Conservation (phyloP, 2,329 filamentous ascomycete genomes). For the Monosporascus sp. region DNA sequence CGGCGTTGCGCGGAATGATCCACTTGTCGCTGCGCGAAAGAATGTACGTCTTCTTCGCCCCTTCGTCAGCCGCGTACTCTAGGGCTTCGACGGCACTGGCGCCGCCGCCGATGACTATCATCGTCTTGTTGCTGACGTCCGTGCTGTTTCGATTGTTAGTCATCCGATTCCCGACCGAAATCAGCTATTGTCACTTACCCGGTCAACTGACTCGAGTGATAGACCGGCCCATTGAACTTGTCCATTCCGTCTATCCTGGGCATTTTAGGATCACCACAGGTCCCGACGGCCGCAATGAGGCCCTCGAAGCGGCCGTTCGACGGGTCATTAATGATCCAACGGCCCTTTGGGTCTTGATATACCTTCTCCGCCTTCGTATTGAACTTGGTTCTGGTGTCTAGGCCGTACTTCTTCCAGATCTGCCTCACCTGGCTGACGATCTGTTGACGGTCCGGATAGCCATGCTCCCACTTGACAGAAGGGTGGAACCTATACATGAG, state of each 20-base stretch:
- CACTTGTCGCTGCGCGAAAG: conserved; percentile 77
- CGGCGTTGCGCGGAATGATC: conserved; percentile 76
- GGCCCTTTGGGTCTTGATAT: conserved; percentile 60
- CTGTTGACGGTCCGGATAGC: conserved; percentile 73
- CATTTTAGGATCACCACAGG: conserved; percentile 73
- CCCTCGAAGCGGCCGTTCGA: conserved; percentile 72
- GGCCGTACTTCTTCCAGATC: conserved; percentile 70
- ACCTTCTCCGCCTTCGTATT: conserved; percentile 63
- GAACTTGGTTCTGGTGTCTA: conserved; percentile 68
- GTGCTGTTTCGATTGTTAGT: conserved; percentile 41
- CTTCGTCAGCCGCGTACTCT: conserved; percentile 66
- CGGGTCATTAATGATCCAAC: conserved; percentile 73
- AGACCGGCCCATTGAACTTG: conserved; percentile 65
- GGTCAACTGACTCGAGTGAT: conserved; percentile 71
- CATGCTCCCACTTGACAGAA: conserved; percentile 65
- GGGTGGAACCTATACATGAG: conserved; percentile 88
- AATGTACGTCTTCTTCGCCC: conserved; percentile 65
- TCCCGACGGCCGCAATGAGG: conserved; percentile 72
- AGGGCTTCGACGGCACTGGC: conserved; percentile 78
- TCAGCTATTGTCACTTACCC: conserved; percentile 31
- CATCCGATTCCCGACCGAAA: neutral
- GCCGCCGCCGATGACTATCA: conserved; percentile 72
- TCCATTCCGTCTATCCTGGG: conserved; percentile 66
- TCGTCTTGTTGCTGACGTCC: conserved; percentile 66
- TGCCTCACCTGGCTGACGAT: conserved; percentile 67